Conservation (phyloP, 164 flowering plant species). For the Piper betle region DNA sequence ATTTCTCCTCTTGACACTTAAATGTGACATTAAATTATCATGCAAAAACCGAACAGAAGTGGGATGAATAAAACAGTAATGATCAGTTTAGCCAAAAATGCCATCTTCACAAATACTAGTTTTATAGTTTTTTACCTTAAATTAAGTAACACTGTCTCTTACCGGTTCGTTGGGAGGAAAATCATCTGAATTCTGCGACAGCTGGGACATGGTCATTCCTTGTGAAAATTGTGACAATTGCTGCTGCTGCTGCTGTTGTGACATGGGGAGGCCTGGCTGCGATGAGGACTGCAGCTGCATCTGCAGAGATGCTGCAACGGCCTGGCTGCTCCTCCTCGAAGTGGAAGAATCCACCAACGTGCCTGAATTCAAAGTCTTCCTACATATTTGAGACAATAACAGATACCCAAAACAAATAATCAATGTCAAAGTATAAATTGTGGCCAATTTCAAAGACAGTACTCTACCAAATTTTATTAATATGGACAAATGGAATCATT, state of each 20-base stretch:
- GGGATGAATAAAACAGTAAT: too few species aligned
- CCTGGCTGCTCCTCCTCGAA: background rate
- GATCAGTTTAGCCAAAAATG: too few species aligned
- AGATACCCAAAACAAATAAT: too few species aligned
- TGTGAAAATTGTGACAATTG: slow-evolving; percentile 40
- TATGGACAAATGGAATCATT: too few species aligned
- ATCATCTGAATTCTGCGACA: slow-evolving; percentile 80
- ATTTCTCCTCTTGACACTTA: too few species aligned
- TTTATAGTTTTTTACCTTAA: too few species aligned
- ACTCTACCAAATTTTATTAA: too few species aligned
- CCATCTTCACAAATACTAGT: background rate
- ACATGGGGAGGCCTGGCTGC: slow-evolving; percentile 31
- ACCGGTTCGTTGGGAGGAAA: slow-evolving; percentile 47
- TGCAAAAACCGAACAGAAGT: too few species aligned
- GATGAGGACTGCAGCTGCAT: slow-evolving; percentile 22
- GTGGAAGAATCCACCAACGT: background rate
- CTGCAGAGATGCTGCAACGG: background rate
- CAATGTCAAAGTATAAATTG: too few species aligned
- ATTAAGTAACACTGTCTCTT: background rate
- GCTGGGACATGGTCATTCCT: slow-evolving; percentile 54
- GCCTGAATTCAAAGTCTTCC: background rate
- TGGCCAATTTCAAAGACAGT: background rate
- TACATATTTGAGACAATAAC: too few species aligned
- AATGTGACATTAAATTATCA: too few species aligned
- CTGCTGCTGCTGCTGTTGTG: slow-evolving; percentile 47